phyloP scores from a whole-genome alignment of 1,139 yeast species.

The Pneumocystis wakefieldiae region DNA sequence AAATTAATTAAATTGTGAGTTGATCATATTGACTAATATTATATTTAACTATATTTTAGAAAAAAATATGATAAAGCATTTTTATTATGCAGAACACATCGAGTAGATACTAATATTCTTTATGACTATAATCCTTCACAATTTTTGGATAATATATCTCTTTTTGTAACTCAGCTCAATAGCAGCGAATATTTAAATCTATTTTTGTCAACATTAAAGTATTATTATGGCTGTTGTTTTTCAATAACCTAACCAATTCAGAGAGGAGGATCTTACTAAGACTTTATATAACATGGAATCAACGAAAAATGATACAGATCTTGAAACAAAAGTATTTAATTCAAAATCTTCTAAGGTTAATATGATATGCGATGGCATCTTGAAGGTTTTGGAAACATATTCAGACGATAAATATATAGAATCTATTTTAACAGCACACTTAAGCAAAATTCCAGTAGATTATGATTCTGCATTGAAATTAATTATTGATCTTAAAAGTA shows the following conservation, averaged over 20 bases:
- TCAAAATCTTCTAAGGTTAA: slow-evolving; percentile 43
- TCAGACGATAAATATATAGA: slow-evolving; percentile 50
- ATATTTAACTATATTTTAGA: slow-evolving; percentile 23
- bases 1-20: slow-evolving; percentile 34
- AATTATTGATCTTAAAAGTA: slow-evolving; percentile 24
- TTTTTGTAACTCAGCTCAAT: slow-evolving; percentile 57
- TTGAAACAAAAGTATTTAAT: background rate
- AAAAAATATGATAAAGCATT: slow-evolving; percentile 51
- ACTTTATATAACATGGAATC: slow-evolving; percentile 72
- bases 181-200: slow-evolving; percentile 68
- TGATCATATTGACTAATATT: background rate
- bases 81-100: slow-evolving; percentile 68
- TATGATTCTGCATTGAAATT: slow-evolving; percentile 55
- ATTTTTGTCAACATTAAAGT: slow-evolving; percentile 64
- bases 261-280: slow-evolving; percentile 67
- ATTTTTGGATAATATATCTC: slow-evolving; percentile 48
- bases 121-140: slow-evolving; percentile 71
- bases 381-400: slow-evolving; percentile 38
- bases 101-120: slow-evolving; percentile 77
- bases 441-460: slow-evolving; percentile 82
- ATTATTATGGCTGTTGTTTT: slow-evolving; percentile 1
- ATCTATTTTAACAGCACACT: slow-evolving; percentile 77
- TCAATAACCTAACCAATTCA: background rate
- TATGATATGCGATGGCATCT: slow-evolving; percentile 55
- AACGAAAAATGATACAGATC: background rate